Percentiles rank a stretch among this genome's conserved stretches.
These are phyloP conservation scores for Hygrophorus pudorinus DNA, from an alignment of 768 basidiomycete genomes.

Conservation along the genomic window DNA sequence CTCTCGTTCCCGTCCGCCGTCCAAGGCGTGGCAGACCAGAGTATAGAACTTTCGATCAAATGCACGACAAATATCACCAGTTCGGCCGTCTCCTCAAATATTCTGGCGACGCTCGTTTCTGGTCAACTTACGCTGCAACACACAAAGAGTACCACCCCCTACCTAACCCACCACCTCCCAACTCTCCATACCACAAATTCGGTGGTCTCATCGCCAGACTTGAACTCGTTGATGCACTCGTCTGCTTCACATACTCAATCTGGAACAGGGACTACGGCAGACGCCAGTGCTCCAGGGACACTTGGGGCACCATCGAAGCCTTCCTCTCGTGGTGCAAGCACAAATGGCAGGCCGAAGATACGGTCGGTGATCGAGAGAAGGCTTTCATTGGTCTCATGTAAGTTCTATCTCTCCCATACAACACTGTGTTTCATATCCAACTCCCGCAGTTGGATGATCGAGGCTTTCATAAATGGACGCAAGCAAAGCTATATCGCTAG, in stretches of 20 bases:
- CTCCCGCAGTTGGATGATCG: constrained; percentile 62
- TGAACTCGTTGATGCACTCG: constrained; percentile 71
- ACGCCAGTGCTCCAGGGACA: constrained; percentile 44
- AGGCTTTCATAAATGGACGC: constrained; percentile 58
- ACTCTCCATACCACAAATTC: constrained; percentile 65
- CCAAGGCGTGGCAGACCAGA: constrained; percentile 52
- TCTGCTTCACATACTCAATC: constrained; percentile 76
- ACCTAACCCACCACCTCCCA: constrained; percentile 49
- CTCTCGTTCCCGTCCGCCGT: constrained; percentile 50
- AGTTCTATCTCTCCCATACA: constrained; percentile 21
- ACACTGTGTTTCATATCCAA: constrained; percentile 19
- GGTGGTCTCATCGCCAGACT: constrained; percentile 69
- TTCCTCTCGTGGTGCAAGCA: constrained; percentile 66
- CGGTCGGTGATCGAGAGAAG: constrained; percentile 40
- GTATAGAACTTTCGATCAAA: constrained; percentile 34
- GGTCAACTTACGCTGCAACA: constrained; percentile 58
- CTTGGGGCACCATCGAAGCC: constrained; percentile 60
- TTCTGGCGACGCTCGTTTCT: constrained; percentile 71
- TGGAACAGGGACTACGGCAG: constrained; percentile 67
- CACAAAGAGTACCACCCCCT: constrained; percentile 59
- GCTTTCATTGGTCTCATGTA: constrained; percentile 78
- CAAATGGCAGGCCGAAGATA: constrained; percentile 52
- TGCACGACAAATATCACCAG: constrained; percentile 62
- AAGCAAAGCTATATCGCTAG: constrained; percentile 32
- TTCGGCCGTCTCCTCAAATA: constrained; percentile 73